phyloP scores from a whole-genome alignment of 1,139 yeast genomes.

The Saccharomyces pastorianus region DNA sequence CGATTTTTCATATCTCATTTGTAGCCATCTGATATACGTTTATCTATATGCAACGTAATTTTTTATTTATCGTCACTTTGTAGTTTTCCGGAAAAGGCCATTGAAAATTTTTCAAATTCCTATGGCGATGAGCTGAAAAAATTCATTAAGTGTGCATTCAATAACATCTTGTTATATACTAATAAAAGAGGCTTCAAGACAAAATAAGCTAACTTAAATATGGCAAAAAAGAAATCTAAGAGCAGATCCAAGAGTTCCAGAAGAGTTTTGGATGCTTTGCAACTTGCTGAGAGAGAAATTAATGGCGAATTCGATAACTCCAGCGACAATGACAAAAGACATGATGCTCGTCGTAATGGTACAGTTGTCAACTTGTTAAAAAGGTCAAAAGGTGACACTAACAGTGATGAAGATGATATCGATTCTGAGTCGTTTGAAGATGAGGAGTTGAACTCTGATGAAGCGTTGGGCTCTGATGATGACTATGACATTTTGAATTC shows the following conservation, averaged over 20 bases:
- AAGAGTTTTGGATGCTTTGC: conserved; percentile 42
- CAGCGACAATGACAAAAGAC: conserved; percentile 31
- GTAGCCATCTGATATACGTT: neutral
- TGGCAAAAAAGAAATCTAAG: conserved; percentile 29
- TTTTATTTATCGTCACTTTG: neutral
- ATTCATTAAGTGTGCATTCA: neutral
- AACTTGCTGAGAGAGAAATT: conserved; percentile 39
- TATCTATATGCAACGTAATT: neutral
- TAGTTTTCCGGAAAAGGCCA: neutral
- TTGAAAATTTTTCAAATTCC: conserved; percentile 7
- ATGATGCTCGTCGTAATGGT: conserved; percentile 27
- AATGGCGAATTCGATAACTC: conserved; percentile 29
- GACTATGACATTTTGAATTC: conserved; percentile 62
- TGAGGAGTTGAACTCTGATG: conserved; percentile 71
- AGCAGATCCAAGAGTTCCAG: conserved; percentile 29
- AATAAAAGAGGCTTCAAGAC: neutral
- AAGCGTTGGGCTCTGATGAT: conserved; percentile 68
- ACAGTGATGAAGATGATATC: conserved; percentile 32
- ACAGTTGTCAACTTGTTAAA: conserved; percentile 36
- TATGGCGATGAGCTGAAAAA: conserved; percentile 12
- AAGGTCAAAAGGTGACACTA: conserved; percentile 17
- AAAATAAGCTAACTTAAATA: conserved; percentile 5
- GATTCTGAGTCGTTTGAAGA: conserved; percentile 46
- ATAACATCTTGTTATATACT: neutral
- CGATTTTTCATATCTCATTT: neutral